Evolutionary conservation across 257 asterid species (phyloP).

Genomic region (Solanum clarkiae): DNA sequence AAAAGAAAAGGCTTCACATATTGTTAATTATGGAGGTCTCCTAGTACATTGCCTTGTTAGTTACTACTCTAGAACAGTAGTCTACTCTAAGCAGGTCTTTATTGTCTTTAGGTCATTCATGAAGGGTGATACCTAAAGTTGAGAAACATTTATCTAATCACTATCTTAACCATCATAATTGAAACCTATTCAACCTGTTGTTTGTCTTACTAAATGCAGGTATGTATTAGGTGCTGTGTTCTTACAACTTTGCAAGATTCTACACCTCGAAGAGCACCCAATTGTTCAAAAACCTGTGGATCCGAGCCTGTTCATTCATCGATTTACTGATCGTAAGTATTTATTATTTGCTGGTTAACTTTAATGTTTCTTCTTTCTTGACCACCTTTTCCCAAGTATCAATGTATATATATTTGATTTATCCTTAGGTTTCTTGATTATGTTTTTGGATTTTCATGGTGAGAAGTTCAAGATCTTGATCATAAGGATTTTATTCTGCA

Average conservation of each 20-base stretch:
- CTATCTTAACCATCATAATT: no score
- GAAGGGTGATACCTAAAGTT: no score
- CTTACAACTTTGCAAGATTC: slow-evolving; percentile 70
- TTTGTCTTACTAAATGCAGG: slow-evolving; percentile 18
- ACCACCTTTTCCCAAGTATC: neutral
- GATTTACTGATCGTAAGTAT: slow-evolving; percentile 59
- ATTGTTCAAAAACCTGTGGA: slow-evolving; percentile 71
- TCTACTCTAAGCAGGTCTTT: neutral
- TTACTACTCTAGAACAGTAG: neutral
- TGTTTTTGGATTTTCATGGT: neutral
- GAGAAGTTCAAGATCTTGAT: neutral
- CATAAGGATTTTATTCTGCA: neutral
- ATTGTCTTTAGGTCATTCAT: neutral
- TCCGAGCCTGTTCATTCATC: slow-evolving; percentile 90
- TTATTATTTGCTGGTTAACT: neutral
- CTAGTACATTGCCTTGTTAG: neutral
- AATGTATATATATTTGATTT: neutral
- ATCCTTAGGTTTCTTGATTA: neutral
- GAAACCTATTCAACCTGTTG: neutral
- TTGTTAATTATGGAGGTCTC: neutral
- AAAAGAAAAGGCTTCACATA: neutral
- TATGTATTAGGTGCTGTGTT: slow-evolving; percentile 85
- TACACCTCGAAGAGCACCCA: slow-evolving; percentile 63
- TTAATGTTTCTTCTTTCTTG: neutral
- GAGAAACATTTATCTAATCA: no score